A percentile compares a stretch with the other conserved stretches of the same genome.
phyloP scores from a whole-genome alignment of 768 basidiomycete species.

The Termitomyces sp. region DNA sequence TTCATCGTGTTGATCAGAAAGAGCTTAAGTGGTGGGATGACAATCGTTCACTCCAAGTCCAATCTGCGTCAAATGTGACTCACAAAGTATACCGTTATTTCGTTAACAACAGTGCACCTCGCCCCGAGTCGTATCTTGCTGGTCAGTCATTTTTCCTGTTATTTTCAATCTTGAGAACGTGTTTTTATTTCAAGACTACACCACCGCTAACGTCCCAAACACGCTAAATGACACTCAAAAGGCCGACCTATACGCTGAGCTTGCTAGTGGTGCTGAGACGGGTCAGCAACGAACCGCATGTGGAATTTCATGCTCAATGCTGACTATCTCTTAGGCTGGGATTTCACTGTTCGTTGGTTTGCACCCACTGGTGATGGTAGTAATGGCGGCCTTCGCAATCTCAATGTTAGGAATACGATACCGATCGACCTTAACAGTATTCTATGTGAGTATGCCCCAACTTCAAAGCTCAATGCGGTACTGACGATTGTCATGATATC shows the following conservation, averaged over 20 bases:
- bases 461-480: neutral
- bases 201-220: conserved; percentile 67
- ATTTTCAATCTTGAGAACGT: conserved; percentile 11
- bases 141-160: conserved; percentile 34
- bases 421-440: conserved; percentile 83
- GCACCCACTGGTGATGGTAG: conserved; percentile 29
- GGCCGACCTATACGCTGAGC: conserved; percentile 73
- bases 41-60: conserved; percentile 66
- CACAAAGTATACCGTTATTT: conserved; percentile 67
- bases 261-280: conserved; percentile 85
- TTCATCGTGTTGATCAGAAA: conserved; percentile 34
- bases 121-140: conserved; percentile 77
- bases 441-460: conserved; percentile 50
- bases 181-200: conserved; percentile 53
- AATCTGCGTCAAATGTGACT: conserved; percentile 61
- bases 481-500: neutral
- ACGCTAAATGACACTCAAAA: conserved; percentile 56
- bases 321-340: conserved; percentile 32
- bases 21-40: conserved; percentile 82
- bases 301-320: neutral
- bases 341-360: conserved; percentile 52
- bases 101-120: conserved; percentile 80
- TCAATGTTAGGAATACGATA: conserved; percentile 67
- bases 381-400: conserved; percentile 52
- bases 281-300: conserved; percentile 32